Percentiles rank a stretch among this genome's conserved stretches.
Conservation (phyloP, 805 yeast species). For the Candida coleopterorum region DNA sequence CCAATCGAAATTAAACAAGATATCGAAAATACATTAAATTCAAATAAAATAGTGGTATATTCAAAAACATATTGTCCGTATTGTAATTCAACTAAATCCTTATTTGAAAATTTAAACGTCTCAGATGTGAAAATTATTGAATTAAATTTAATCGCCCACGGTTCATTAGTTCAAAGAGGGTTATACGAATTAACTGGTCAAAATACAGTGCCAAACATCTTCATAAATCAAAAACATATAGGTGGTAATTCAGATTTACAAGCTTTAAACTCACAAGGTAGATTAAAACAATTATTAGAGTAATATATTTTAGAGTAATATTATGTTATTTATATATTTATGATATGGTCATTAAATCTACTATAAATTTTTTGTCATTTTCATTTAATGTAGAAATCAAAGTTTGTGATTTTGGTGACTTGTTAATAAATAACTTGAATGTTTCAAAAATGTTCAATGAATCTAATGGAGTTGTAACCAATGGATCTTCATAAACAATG, state of each 20-base stretch:
- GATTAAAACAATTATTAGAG: slow-evolving; percentile 14
- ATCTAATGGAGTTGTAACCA: slow-evolving; percentile 75
- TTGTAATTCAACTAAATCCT: slow-evolving; percentile 21
- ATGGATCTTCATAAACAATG: slow-evolving; percentile 69
- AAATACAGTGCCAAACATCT: slow-evolving; percentile 33
- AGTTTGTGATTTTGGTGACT: slow-evolving; percentile 1
- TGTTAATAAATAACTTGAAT: slow-evolving; percentile 6
- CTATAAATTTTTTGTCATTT: slow-evolving; percentile 7
- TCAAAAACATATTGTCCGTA: slow-evolving; percentile 31
- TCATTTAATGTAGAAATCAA: slow-evolving; percentile 7
- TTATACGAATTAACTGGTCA: slow-evolving; percentile 30
- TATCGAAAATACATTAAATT: slow-evolving; percentile 3
- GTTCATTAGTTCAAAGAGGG: slow-evolving; percentile 25
- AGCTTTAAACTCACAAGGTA: slow-evolving; percentile 18
- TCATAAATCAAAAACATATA: slow-evolving; percentile 32
- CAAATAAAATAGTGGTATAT: slow-evolving; percentile 17
- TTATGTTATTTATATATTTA: slow-evolving; percentile 1
- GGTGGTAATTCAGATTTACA: slow-evolving; percentile 37
- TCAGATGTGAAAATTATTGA: slow-evolving; percentile 24
- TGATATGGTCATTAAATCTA: slow-evolving; percentile 8
- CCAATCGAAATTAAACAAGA: slow-evolving; percentile 3
- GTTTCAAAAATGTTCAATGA: slow-evolving; percentile 4
- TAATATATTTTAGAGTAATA: not conserved
- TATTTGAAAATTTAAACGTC: slow-evolving; percentile 12
- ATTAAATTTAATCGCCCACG: slow-evolving; percentile 22